These are phyloP conservation scores for Castanea sativa DNA, from an alignment of 306 rosid genomes.

Conservation along the genomic window DNA sequence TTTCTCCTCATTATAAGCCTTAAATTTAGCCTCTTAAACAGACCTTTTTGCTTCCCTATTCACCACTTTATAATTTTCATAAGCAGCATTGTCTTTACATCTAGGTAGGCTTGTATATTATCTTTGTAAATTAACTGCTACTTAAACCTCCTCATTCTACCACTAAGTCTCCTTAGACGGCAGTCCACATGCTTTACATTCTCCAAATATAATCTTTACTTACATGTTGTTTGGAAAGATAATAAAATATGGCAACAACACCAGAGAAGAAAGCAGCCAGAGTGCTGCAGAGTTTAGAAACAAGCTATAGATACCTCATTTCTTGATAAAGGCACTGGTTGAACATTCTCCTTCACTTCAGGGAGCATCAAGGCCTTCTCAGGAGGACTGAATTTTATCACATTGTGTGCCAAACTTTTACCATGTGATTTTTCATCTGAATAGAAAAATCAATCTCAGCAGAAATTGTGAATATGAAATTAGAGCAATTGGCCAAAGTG, in stretches of 20 bases:
- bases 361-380: constrained; percentile 33
- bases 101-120: too few species aligned
- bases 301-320: constrained; percentile 48
- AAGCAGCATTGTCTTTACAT: too few species aligned
- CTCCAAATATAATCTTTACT: neutral
- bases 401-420: constrained; percentile 6
- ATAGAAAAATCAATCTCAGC: constrained; percentile 19
- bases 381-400: constrained; percentile 14
- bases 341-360: constrained; percentile 41
- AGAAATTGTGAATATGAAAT: neutral
- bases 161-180: too few species aligned
- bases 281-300: constrained; percentile 2
- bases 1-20: too few species aligned
- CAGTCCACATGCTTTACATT: too few species aligned
- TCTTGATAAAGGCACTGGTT: constrained; percentile 34
- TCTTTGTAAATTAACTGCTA: too few species aligned
- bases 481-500: neutral
- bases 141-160: too few species aligned
- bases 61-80: too few species aligned
- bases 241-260: neutral
- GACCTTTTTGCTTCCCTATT: too few species aligned
- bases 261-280: neutral
- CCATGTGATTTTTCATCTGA: constrained; percentile 30
- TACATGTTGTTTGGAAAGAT: neutral
- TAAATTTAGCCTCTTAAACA: too few species aligned